Conservation (phyloP, 768 basidiomycete species). For the Lentinula sp. region DNA sequence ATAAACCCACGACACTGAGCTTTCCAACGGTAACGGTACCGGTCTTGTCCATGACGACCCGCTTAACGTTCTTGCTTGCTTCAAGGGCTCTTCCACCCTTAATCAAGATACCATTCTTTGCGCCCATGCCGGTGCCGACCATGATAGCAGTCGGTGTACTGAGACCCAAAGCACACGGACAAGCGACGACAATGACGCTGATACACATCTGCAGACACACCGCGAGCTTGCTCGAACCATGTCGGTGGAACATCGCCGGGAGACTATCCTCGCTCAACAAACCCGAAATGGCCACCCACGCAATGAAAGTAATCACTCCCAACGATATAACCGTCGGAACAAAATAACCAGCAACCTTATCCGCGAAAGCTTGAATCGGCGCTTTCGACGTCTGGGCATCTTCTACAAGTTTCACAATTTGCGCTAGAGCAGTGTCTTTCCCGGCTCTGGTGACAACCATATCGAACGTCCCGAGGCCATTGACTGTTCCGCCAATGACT, state of each 20-base stretch:
- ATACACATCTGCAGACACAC: constrained; percentile 97
- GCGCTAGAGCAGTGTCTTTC: constrained; percentile 91
- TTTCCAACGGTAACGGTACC: constrained; percentile 97
- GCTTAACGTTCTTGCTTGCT: constrained; percentile 76
- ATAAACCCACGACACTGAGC: constrained; percentile 68
- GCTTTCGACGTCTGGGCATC: constrained; percentile 98
- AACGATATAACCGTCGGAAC: constrained; percentile 88
- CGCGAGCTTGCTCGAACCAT: constrained; percentile 80
- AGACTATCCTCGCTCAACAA: constrained; percentile 51
- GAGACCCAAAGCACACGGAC: constrained; percentile 94
- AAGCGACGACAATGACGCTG: constrained; percentile 95
- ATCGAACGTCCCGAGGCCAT: constrained; percentile 95
- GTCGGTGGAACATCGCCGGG: constrained; percentile 78
- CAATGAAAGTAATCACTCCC: constrained; percentile 72
- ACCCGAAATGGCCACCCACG: constrained; percentile 74
- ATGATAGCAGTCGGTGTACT: constrained; percentile 98
- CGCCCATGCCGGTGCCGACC: constrained; percentile 98
- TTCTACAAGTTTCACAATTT: constrained; percentile 95
- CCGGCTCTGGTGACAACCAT: constrained; percentile 95
- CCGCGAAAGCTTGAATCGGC: constrained; percentile 96
- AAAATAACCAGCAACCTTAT: constrained; percentile 91
- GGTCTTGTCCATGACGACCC: constrained; percentile 92
- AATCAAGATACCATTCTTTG: constrained; percentile 95
- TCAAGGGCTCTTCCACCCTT: constrained; percentile 95
- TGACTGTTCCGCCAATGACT: constrained; percentile 96